Base-by-base conservation (phyloP, 441 rosid genomes). In the Viola pubescens region DNA sequence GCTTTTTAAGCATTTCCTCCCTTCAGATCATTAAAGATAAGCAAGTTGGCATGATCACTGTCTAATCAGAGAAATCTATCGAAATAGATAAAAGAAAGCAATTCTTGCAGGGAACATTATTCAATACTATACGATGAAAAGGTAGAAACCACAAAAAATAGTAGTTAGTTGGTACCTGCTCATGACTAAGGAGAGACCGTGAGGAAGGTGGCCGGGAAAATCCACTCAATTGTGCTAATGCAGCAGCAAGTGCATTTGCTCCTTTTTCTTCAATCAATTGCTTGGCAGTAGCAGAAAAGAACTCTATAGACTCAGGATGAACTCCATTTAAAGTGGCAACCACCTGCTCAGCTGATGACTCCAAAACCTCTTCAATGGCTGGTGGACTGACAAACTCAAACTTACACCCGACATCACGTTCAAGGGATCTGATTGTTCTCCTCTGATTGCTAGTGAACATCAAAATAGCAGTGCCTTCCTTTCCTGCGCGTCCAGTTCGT, bases 401-500 rank as follows among this genome's bases (percentile, higher is more conserved):
- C 68, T 70, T 83, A 85, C 96, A 89, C n/a, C 97, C 98, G 2
- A 84, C 96, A 46, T 92, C 97, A 68, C 92, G 98, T 81, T 92
- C 98, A 50, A 89, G 88, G 62, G 92, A 81, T 71, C 81, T 79
- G 40, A 94, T 91, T 9, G 97, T 89, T 68, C 95, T 87, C 80
- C 87, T 86, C 75, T 94, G 98, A 78, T 77, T 88, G 70, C 74
- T 77, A 13, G 88, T 80, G 70, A 69, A 84, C 97, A 92, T 81
- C 66, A 91, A 75, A 79, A 91, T 75, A 49, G 97, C 90, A 69
- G 83, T 79, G 60, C 98, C 98, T 84, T 82, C 87, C 76, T 91
- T 91, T 63, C 98, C 97, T 4, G 97, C 98, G 41, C 95, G 97
- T 48, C 98, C 98, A 54, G 98, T 91, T 70, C 97, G 97, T 38